A percentile compares a stretch with the other conserved stretches of the same genome.
Evolutionary conservation across 108 stramenopile species (phyloP).

Genomic region (Phaeodactylum tricornutum): DNA sequence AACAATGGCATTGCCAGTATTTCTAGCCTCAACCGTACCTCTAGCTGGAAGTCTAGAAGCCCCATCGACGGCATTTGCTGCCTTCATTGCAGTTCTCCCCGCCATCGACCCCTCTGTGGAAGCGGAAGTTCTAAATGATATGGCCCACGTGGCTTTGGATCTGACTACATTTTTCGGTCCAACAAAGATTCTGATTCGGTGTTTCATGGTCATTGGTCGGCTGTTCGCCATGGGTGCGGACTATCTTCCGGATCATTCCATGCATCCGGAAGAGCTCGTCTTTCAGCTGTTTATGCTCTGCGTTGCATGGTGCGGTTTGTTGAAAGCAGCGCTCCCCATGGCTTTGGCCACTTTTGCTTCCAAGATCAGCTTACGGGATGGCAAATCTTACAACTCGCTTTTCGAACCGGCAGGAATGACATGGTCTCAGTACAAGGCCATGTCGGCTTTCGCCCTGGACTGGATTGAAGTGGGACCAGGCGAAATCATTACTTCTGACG

Average conservation of each 20-base stretch:
- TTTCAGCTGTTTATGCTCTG: constrained; percentile 16
- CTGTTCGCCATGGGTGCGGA: constrained; percentile 13
- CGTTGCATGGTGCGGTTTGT: neutral
- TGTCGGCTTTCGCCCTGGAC: constrained; percentile 6
- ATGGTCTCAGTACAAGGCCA: constrained; percentile 18
- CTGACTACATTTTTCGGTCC: constrained; percentile 8
- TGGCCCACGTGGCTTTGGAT: constrained; percentile 18
- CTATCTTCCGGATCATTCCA: constrained; percentile 18
- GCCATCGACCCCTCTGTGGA: constrained; percentile 12
- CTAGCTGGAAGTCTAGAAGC: no score
- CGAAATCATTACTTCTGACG: constrained; percentile 6
- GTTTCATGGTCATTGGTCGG: constrained; percentile 12
- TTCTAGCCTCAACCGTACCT: no score
- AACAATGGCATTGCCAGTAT: no score
- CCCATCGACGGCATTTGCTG: no score
- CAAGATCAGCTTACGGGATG: neutral
- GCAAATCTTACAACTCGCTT: neutral
- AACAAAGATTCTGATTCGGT: constrained; percentile 5
- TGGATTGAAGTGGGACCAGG: constrained; percentile 15
- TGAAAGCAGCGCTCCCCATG: neutral
- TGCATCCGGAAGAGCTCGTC: constrained; percentile 10
- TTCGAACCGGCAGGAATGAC: constrained; percentile 13
- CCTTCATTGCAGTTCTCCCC: no score
- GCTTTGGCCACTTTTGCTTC: no score
- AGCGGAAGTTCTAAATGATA: constrained; percentile 11